These are phyloP conservation scores for Strigomonas culicis DNA, from an alignment of 208 protist species.

Conservation along the genomic window DNA sequence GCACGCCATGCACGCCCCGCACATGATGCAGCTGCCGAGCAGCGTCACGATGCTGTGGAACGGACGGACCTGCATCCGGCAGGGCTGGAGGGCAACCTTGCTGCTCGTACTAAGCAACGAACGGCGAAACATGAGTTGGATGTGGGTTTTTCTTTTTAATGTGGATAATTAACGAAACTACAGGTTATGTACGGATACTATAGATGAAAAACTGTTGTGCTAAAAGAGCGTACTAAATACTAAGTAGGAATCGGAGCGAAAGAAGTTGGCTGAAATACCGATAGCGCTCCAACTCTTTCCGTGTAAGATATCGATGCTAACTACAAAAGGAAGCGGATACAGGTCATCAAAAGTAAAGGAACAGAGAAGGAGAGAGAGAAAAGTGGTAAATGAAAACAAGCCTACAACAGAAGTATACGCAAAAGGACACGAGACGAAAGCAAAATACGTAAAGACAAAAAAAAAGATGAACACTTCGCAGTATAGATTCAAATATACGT, in stretches of 20 bases:
- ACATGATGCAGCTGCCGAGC: constrained; percentile 57
- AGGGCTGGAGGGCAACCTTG: background rate
- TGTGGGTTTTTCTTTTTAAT: background rate
- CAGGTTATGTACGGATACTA: background rate
- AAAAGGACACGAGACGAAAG: background rate
- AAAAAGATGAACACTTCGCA: constrained; percentile 2
- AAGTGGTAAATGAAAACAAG: background rate
- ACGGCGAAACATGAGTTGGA: background rate
- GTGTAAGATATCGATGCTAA: too few relatives aligned
- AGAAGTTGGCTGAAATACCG: too few relatives aligned
- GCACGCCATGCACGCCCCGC: constrained; percentile 65
- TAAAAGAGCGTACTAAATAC: too few relatives aligned
- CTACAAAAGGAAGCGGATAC: background rate
- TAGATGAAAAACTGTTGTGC: constrained; percentile 6
- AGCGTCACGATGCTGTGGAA: constrained; percentile 66
- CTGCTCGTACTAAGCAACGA: background rate
- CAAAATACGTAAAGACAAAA: background rate
- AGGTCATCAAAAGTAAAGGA: background rate
- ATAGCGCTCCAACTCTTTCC: too few relatives aligned
- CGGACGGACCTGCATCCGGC: constrained; percentile 16
- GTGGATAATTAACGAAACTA: too few relatives aligned
- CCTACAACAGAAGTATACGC: background rate
- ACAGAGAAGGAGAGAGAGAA: background rate
- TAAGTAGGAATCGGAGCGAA: too few relatives aligned
- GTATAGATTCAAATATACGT: background rate